Conservation (phyloP, 352 stramenopile species). For the Blastocystis sp. region DNA sequence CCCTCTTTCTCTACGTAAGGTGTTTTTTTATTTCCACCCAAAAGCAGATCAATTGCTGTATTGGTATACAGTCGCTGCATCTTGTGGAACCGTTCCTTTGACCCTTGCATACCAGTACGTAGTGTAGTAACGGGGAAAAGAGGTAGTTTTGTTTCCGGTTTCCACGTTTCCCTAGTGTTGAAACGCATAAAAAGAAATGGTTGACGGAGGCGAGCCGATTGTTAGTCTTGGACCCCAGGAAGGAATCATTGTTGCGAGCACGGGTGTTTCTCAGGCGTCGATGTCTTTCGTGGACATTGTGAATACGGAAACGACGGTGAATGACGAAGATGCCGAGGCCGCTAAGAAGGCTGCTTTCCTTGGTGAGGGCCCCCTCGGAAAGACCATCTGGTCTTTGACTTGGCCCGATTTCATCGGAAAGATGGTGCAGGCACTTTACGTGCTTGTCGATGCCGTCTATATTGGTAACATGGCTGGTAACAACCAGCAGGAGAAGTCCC, state of each 20-base stretch:
- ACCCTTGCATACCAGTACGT: no score
- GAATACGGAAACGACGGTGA: not conserved
- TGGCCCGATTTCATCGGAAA: constrained; percentile 65
- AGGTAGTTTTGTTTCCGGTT: not conserved
- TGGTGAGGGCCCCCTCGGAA: constrained; percentile 29
- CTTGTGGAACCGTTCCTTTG: no score
- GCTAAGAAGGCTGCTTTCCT: constrained; percentile 66
- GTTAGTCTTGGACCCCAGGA: not conserved
- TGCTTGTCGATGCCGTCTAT: constrained; percentile 55
- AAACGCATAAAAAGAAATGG: not conserved
- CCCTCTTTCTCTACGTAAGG: no score
- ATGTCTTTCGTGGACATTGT: constrained; percentile 33
- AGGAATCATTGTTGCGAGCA: constrained; percentile 34
- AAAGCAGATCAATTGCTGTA: no score
- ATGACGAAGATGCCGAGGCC: not conserved
- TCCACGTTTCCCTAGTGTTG: not conserved
- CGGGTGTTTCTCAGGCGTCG: constrained; percentile 18
- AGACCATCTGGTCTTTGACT: constrained; percentile 59
- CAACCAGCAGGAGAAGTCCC: constrained; percentile 29
- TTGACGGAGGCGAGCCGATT: not conserved
- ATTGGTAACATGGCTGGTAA: constrained; percentile 69
- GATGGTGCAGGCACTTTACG: constrained; percentile 55
- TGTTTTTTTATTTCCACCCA: no score
- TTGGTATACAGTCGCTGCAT: no score
- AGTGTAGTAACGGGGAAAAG: not conserved